Evolutionary conservation across 441 rosid species (phyloP), one percentile per base, ranked within the genome.

Genomic region (Pelargonium citronellum): DNA sequence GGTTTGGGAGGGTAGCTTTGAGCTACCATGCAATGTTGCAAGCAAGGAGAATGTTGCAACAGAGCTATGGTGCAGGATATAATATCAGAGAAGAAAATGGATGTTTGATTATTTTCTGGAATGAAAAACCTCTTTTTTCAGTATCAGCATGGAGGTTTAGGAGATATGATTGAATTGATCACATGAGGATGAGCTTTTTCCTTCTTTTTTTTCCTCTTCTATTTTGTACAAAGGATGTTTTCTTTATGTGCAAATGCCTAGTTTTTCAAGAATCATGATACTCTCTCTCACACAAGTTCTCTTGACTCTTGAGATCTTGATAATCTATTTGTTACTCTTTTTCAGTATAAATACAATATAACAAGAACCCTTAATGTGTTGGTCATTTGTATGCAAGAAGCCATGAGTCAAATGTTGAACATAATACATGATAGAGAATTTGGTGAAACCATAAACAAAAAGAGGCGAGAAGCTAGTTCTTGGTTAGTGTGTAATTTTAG

Each of bases 81-180:
- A 75, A 64, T 64, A 67, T 75, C n/a, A 75, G 71, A 64, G 75
- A 75, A 63, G 79, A 75, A 57, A 68, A 71, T 17, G 79, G 79
- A 8, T 71, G 75, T 34, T 53, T 75, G 71, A 27, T 71, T 47
- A 24, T 75, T 51, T 67, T 74, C 63, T 75, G 79, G 79, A 57
- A 75, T 9, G 74, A 67, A 13, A 67, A 61, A 41, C 79, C 61
- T 2, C 71, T 75, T 24, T 75, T 67, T 71, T 75, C 79, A 20
- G 74, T 75, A 22, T 75, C 79, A 2, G 74, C 79, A 9, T 75
- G 79, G 79, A 61, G 77, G 69, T 69, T 65, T 74, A 74, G 75
- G 68, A 75, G 75, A 71, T 71, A 75, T 63, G 71, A 71, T 37
- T 71, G 64, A 55, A 65, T 20, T 49, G 15, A 46, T 19, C 53